Evolutionary conservation across 1,139 yeast species (phyloP).

Genomic region (Yamadazyma diddensiae): DNA sequence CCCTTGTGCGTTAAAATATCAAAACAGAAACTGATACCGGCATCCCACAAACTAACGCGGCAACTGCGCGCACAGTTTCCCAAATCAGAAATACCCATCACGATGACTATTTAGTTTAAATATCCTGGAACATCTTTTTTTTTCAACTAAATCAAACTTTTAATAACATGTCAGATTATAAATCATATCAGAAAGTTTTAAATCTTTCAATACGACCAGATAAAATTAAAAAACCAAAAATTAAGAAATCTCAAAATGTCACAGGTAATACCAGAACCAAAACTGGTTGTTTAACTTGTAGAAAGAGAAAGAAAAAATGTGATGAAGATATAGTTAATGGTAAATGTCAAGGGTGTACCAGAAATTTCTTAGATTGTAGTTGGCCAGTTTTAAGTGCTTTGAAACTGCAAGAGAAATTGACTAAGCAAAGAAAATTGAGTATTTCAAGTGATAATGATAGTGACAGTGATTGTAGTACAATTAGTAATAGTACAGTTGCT

Average conservation of each 20-base stretch:
- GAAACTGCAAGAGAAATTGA: constrained; percentile 4
- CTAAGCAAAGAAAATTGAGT: background rate
- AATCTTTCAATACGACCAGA: constrained; percentile 28
- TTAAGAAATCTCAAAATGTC: constrained; percentile 3
- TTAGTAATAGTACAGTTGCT: constrained; percentile 6
- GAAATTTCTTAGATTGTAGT: constrained; percentile 46
- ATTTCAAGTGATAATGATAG: constrained; percentile 9
- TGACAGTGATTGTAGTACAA: constrained; percentile 7
- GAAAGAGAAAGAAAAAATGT: constrained; percentile 48
- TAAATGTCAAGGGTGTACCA: constrained; percentile 46
- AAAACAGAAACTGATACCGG: constrained; percentile 5
- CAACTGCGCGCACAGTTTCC: constrained; percentile 10
- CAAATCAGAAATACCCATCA: constrained; percentile 6
- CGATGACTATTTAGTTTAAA: constrained; percentile 4
- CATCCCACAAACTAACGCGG: constrained; percentile 4
- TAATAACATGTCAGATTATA: constrained; percentile 25
- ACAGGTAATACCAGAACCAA: constrained; percentile 33
- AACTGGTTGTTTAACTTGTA: constrained; percentile 45
- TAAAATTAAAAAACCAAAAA: constrained; percentile 17
- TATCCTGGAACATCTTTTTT: background rate
- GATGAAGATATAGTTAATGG: constrained; percentile 43
- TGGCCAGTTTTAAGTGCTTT: constrained; percentile 30
- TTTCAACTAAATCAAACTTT: background rate
- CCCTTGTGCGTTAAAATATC: too few relatives aligned
- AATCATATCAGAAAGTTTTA: constrained; percentile 42